Conservation (phyloP, 306 rosid genomes). For the Corylus americana region DNA sequence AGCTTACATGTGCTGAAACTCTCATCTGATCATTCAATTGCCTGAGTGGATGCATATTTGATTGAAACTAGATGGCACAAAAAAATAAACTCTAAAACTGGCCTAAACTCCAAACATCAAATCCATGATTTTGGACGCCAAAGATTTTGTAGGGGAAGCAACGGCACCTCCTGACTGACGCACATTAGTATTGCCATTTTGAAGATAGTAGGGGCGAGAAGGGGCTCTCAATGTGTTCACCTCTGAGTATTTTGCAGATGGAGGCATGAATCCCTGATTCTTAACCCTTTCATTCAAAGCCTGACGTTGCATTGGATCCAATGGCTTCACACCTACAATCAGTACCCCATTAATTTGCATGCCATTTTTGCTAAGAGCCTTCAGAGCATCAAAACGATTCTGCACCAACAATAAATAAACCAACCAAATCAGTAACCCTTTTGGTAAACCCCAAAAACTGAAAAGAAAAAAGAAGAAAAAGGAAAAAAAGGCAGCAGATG, state of each 20-base stretch:
- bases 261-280: slow-evolving; percentile 78
- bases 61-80: background rate
- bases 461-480: too few species aligned
- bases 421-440: background rate
- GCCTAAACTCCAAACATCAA: slow-evolving; percentile 92
- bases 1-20: background rate
- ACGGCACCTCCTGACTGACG: slow-evolving; percentile 79
- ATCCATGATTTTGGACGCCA: slow-evolving; percentile 85
- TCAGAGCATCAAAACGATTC: slow-evolving; percentile 87
- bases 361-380: slow-evolving; percentile 89
- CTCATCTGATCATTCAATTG: background rate
- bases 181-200: slow-evolving; percentile 56
- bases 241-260: slow-evolving; percentile 57
- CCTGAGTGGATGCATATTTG: background rate
- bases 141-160: slow-evolving; percentile 92
- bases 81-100: background rate
- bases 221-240: slow-evolving; percentile 45
- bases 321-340: slow-evolving; percentile 85
- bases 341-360: slow-evolving; percentile 87
- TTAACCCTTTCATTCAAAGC: slow-evolving; percentile 62
- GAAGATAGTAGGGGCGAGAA: slow-evolving; percentile 64
- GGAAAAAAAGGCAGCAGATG: background rate
- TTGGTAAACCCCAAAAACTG: background rate
- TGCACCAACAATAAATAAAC: slow-evolving; percentile 45
- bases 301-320: slow-evolving; percentile 94